Base-by-base conservation (phyloP, 805 yeast genomes). In the Spathaspora gorwiae region DNA sequence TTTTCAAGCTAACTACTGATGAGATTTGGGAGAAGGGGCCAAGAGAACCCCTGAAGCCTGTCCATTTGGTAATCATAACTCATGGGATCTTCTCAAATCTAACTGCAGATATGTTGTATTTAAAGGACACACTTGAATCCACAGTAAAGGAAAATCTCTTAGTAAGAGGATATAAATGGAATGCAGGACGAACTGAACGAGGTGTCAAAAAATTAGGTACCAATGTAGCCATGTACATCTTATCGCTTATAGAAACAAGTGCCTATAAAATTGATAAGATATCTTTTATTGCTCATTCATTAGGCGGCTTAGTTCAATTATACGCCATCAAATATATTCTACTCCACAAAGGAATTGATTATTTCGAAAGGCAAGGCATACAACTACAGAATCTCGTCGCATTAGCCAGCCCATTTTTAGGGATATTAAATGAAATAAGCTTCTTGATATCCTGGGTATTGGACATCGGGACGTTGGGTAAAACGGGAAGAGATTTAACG, bases 401-500 rank as follows among this genome's bases (percentile, higher is more conserved):
- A 34, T 51, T 72, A 64, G 76, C 77, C 12, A 58, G 68, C 36
- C 77, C 77, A 9, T 54, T 71, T 41, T 56, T 72, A 26, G 77
- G 77, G 5, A 62, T 72, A 1, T 54, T 71, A 39, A 64, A 64
- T 53, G 77, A 72, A 47, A 59, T 67, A 56, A 69, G 71, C 47
- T 60, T 70, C 36, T 42, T 62, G 37, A 60, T 71, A 29, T 58
- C 67, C 27, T 68, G 73, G 72, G 66, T 71, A 37, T 55, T 72
- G 39, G 75, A 70, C 48, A 46, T 72, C 26, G 77, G 77, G 6
- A 69, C 75, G 1, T 53, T 72, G 36, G 77, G 77, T 12, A 69
- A 65, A 45, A 72, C 76, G 1, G 77, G 77, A 2, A 57, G 76
- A 32, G 77, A 72, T 52, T 56, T 72, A 45, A 69, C 76, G 6